These are phyloP conservation scores for Vairimorpha necatrix DNA, from an alignment of 371 early-diverging fungal species.

Conservation along the genomic window DNA sequence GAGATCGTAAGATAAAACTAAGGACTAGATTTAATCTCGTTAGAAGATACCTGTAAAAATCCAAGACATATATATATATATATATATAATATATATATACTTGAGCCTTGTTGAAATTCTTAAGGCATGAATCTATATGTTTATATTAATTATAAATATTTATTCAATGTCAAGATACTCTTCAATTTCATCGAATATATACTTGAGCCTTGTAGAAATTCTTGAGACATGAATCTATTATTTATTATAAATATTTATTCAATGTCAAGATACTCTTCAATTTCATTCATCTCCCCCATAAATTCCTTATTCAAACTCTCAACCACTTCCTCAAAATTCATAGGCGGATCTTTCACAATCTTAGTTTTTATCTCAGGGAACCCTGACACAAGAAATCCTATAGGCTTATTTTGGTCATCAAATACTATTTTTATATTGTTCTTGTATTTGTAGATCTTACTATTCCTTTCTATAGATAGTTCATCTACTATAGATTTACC, in stretches of 20 bases:
- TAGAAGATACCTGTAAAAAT: no score
- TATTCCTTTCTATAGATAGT: background rate
- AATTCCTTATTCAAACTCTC: background rate
- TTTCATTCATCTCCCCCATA: background rate
- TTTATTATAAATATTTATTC: slow-evolving; percentile 11
- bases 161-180: background rate
- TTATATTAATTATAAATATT: no score
- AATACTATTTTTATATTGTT: slow-evolving; percentile 22
- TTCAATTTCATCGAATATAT: slow-evolving; percentile 7
- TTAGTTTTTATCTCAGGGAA: slow-evolving; percentile 7
- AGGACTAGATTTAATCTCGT: no score
- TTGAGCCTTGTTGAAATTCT: no score
- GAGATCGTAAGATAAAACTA: no score
- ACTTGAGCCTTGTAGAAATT: no score
- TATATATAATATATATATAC: no score
- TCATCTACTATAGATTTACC: slow-evolving; percentile 12
- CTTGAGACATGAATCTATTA: no score
- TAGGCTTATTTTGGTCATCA: slow-evolving; percentile 17
- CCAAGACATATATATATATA: no score
- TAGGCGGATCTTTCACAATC: background rate
- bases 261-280: background rate
- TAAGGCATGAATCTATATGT: no score
- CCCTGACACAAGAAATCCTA: slow-evolving; percentile 30
- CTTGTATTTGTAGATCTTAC: slow-evolving; percentile 6
- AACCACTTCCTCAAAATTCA: background rate